Conservation (phyloP, 31 red algal species). For the Bonnemaisonia californica region DNA sequence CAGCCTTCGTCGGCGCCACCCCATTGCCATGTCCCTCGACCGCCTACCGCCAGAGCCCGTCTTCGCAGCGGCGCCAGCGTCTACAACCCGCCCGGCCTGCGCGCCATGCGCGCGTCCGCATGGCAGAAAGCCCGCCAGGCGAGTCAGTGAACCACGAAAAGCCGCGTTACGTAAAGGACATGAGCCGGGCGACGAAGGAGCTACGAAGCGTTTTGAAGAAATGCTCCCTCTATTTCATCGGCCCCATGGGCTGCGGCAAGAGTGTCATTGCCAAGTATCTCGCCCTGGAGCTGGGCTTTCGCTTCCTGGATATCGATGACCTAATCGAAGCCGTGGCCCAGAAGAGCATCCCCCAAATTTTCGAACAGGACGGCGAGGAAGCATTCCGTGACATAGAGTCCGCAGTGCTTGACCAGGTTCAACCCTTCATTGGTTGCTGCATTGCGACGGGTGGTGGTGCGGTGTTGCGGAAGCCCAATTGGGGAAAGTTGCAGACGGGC, state of each 20-base stretch:
- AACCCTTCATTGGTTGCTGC: slow-evolving; percentile 59
- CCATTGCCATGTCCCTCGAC: background rate
- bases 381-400: slow-evolving; percentile 86
- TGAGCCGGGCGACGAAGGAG: slow-evolving; percentile 43
- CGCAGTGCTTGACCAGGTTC: slow-evolving; percentile 55
- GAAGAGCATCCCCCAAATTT: slow-evolving; percentile 72
- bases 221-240: slow-evolving; percentile 86
- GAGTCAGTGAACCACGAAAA: background rate
- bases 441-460: slow-evolving; percentile 87
- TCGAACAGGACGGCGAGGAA: slow-evolving; percentile 83
- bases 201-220: slow-evolving; percentile 70
- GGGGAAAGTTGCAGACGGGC: slow-evolving; percentile 81
- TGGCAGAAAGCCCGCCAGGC: background rate
- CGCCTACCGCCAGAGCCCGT: background rate
- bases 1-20: background rate
- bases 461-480: slow-evolving; percentile 72
- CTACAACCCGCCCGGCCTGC: background rate
- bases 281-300: slow-evolving; percentile 67
- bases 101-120: background rate
- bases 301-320: slow-evolving; percentile 83
- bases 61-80: background rate
- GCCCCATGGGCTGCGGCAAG: slow-evolving; percentile 93
- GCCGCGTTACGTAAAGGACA: slow-evolving; percentile 8
- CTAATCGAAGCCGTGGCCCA: slow-evolving; percentile 66
- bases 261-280: slow-evolving; percentile 66